These are phyloP conservation scores for Beverwykella pulmonaria DNA, from an alignment of 495 filamentous ascomycete species.

Conservation along the genomic window DNA sequence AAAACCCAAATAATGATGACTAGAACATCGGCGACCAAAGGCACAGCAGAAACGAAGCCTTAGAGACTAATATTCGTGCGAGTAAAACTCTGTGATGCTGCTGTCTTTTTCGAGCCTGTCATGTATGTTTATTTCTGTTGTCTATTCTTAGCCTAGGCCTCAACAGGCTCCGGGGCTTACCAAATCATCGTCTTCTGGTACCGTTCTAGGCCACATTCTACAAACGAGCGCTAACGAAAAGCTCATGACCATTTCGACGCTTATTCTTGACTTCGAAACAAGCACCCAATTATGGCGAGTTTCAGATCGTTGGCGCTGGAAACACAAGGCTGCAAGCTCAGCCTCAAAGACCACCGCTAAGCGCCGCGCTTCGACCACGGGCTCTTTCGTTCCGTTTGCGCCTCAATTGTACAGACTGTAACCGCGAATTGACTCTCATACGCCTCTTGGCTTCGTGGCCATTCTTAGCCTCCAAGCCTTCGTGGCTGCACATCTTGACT, in stretches of 20 bases:
- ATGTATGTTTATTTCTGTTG: background rate
- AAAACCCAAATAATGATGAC: too few species aligned
- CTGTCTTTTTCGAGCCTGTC: background rate
- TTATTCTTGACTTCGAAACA: background rate
- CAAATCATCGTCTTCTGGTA: background rate
- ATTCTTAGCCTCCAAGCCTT: background rate
- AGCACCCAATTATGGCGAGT: constrained; percentile 6
- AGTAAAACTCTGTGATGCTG: background rate
- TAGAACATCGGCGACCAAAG: too few species aligned
- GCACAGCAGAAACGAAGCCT: too few species aligned
- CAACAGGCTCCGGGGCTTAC: background rate
- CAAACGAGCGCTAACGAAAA: background rate
- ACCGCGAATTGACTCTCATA: background rate
- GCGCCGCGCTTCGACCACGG: constrained; percentile 5
- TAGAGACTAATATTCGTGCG: too few species aligned
- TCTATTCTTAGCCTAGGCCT: background rate
- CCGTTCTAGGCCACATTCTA: constrained; percentile 14
- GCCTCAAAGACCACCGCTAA: constrained; percentile 8
- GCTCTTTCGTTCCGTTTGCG: background rate
- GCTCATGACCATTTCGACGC: background rate
- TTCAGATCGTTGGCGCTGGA: background rate
- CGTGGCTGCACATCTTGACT: constrained; percentile 1
- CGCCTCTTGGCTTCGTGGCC: background rate
- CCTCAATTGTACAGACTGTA: constrained; percentile 4
- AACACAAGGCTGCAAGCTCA: constrained; percentile 5